Conservation (phyloP, 805 yeast genomes). For the Saturnispora silvae region DNA sequence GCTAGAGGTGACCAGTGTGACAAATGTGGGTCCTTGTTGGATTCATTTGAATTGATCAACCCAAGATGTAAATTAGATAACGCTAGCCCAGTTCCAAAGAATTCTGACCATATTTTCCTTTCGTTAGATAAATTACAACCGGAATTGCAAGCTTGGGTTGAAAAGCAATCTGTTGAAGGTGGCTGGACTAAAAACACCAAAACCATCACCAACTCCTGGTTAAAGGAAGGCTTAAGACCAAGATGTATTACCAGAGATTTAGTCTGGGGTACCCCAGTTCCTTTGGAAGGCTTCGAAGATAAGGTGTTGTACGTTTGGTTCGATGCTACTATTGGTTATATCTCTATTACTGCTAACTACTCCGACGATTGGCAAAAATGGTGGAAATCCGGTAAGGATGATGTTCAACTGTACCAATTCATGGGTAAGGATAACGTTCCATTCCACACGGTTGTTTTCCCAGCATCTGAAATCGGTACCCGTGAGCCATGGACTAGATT, state of each 20-base stretch:
- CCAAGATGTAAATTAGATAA: constrained; percentile 94
- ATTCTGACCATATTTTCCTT: constrained; percentile 79
- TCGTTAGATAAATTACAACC: constrained; percentile 78
- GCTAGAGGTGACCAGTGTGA: constrained; percentile 99
- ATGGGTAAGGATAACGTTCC: constrained; percentile 99
- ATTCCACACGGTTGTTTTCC: constrained; percentile 97
- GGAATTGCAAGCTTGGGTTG: constrained; percentile 62
- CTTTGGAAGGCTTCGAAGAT: constrained; percentile 71
- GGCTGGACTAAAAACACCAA: constrained; percentile 88
- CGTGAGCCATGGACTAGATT: constrained; percentile 81
- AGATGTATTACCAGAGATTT: constrained; percentile 96
- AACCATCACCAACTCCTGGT: constrained; percentile 87
- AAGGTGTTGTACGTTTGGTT: constrained; percentile 98
- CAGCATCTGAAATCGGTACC: constrained; percentile 85
- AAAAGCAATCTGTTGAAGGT: constrained; percentile 57
- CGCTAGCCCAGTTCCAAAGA: constrained; percentile 67
- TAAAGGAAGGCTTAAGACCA: constrained; percentile 84
- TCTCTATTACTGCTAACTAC: constrained; percentile 92
- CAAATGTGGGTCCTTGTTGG: constrained; percentile 79
- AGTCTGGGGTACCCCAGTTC: constrained; percentile 98
- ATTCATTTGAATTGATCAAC: constrained; percentile 85
- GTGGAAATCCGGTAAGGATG: constrained; percentile 55
- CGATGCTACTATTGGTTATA: constrained; percentile 95
- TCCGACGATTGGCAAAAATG: constrained; percentile 52
- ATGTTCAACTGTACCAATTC: constrained; percentile 84